Evolutionary conservation across 2,329 filamentous ascomycete genomes (phyloP), one percentile per base, ranked within the genome.

Genomic region (Aspergillus ruber): DNA sequence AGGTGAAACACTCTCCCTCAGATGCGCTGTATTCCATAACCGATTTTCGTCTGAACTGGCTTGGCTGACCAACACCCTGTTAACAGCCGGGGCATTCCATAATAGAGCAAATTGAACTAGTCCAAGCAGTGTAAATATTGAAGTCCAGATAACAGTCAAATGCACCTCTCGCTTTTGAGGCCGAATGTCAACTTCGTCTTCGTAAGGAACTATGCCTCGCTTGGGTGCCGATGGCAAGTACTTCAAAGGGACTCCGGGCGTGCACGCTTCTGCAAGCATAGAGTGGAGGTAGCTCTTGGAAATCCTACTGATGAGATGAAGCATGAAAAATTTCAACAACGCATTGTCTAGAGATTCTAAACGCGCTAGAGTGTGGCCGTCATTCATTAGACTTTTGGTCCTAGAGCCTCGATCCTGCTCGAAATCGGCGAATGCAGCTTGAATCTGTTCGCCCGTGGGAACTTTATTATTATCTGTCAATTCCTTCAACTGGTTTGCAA

Each of bases 401-500:
- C 49, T 43, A 10, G 51, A 36, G 15, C 23, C 5, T 27, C 44
- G 41, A 13, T 29, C 6, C 27, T 18, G 7, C 18, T 50, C 44
- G 15, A 51, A 49, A 6, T 32, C 13, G 4, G 44, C 15, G 43
- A 53, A 53, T 12, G 23, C 13, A 4, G 18, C 7, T 15, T 45
- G 20, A 20, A 53, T 44, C 13, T 36, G 36, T 4, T 15, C 29
- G 21, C 47, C 23, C 9, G 10, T 47, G 7, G 36, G 36, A 13
- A 10, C 12, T 9, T 27, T 6, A 2, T 40, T 6, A 15, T 43
- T 33, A 5, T 45, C 9, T 2, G 47, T 12, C 4, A 41, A n/a
- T 17, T 46, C 47, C 21, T 52, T 51, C 3, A 55, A 44, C 9
- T 44, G 43, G 23, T 58, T 46, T 3, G 52, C 49, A 5, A 56